Evolutionary conservation across 768 basidiomycete genomes (phyloP).

Genomic region (Suillus alpinus): DNA sequence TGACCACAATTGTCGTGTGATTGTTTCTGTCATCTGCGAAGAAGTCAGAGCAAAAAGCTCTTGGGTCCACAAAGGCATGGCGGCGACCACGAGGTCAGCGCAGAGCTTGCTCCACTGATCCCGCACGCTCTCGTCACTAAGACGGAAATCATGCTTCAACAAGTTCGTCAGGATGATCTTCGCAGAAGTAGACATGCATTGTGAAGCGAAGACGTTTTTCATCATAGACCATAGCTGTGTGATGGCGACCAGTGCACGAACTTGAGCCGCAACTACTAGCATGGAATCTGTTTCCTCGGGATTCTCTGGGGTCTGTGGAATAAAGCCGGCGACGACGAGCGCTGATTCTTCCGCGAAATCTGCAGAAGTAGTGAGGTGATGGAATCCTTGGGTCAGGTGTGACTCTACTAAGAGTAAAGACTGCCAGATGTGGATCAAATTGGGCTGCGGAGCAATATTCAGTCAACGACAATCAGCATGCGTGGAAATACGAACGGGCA

Average conservation of each 20-base stretch:
- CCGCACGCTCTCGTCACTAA: slow-evolving; percentile 39
- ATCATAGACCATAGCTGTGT: slow-evolving; percentile 50
- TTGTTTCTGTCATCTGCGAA: slow-evolving; percentile 20
- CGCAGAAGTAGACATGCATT: slow-evolving; percentile 42
- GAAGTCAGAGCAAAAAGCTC: slow-evolving; percentile 27
- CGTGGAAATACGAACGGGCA: slow-evolving; percentile 23
- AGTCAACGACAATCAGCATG: slow-evolving; percentile 3
- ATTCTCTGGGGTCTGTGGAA: slow-evolving; percentile 14
- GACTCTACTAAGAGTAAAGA: slow-evolving; percentile 52
- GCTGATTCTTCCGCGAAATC: slow-evolving; percentile 35
- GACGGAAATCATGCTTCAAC: slow-evolving; percentile 40
- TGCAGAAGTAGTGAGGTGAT: slow-evolving; percentile 34
- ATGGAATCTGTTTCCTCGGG: slow-evolving; percentile 4
- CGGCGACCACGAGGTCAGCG: slow-evolving; percentile 42
- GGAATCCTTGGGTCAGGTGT: slow-evolving; percentile 38
- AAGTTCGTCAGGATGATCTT: slow-evolving; percentile 45
- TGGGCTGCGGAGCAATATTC: slow-evolving; percentile 27
- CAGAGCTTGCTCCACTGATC: slow-evolving; percentile 49
- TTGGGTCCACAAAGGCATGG: slow-evolving; percentile 39
- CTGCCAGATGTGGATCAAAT: slow-evolving; percentile 49
- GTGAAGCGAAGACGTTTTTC: slow-evolving; percentile 43
- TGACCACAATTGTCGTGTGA: slow-evolving; percentile 45
- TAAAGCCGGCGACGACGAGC: slow-evolving; percentile 35
- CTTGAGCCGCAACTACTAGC: slow-evolving; percentile 28
- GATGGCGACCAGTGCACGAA: slow-evolving; percentile 37